Evolutionary conservation across 768 basidiomycete species (phyloP).

Genomic region (Lactarius trivialis): DNA sequence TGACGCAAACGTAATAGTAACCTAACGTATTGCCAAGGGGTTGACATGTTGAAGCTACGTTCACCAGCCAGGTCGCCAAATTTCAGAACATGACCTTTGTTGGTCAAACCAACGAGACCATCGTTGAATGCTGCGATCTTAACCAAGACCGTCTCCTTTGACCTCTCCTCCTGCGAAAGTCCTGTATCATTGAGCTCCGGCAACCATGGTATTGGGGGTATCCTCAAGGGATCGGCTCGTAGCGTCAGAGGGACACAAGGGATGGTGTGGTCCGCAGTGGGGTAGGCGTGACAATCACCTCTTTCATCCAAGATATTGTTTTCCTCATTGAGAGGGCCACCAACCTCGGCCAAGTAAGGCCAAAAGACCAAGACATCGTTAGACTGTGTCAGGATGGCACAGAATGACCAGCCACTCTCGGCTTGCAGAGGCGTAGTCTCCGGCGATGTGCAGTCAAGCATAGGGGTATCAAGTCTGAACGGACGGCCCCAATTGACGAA

Average conservation of each 20-base stretch:
- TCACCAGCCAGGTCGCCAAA: slow-evolving; percentile 45
- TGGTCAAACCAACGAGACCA: slow-evolving; percentile 73
- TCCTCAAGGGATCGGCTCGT: slow-evolving; percentile 43
- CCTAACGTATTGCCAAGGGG: slow-evolving; percentile 69
- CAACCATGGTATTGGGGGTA: slow-evolving; percentile 56
- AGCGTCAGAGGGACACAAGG: slow-evolving; percentile 59
- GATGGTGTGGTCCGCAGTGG: slow-evolving; percentile 39
- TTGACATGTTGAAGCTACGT: slow-evolving; percentile 29
- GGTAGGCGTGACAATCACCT: slow-evolving; percentile 31
- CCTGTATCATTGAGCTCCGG: slow-evolving; percentile 41
- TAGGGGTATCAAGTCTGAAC: slow-evolving; percentile 44
- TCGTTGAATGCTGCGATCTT: slow-evolving; percentile 77
- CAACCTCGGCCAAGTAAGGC: slow-evolving; percentile 48
- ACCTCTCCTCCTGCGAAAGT: slow-evolving; percentile 23
- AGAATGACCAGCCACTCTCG: slow-evolving; percentile 77
- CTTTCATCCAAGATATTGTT: slow-evolving; percentile 42
- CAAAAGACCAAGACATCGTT: slow-evolving; percentile 75
- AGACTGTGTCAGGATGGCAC: slow-evolving; percentile 62
- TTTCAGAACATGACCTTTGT: slow-evolving; percentile 69
- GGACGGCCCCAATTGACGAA: slow-evolving; percentile 77
- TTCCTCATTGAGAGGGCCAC: slow-evolving; percentile 32
- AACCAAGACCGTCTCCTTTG: slow-evolving; percentile 44
- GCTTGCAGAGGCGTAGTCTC: slow-evolving; percentile 52
- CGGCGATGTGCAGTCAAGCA: slow-evolving; percentile 37
- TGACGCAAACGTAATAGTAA: background rate